phyloP scores from a whole-genome alignment of 2,329 filamentous ascomycete species.

The Monosporascus sp. region DNA sequence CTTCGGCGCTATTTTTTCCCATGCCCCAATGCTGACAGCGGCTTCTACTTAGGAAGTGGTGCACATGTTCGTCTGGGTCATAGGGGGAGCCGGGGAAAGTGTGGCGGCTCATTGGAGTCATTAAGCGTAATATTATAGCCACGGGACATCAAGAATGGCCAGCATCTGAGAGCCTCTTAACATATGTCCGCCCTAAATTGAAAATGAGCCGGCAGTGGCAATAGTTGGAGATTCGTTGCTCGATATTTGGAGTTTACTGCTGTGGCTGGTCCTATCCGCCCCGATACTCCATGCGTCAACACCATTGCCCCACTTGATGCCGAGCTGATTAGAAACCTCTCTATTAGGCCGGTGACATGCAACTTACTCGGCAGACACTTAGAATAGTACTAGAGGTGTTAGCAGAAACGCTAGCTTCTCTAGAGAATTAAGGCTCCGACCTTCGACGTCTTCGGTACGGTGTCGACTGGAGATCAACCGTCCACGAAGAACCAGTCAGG shows the following conservation, averaged over 20 bases:
- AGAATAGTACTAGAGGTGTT: slow-evolving; percentile 3
- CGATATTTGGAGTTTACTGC: not conserved
- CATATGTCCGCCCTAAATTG: too few species aligned
- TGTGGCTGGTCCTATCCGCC: not conserved
- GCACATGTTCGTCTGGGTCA: too few species aligned
- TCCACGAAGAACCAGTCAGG: slow-evolving; percentile 53
- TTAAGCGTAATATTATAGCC: too few species aligned
- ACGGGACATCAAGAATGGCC: too few species aligned
- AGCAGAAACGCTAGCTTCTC: slow-evolving; percentile 8
- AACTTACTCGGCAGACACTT: not conserved
- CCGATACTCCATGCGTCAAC: not conserved
- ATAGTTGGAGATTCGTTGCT: too few species aligned
- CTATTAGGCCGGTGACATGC: not conserved
- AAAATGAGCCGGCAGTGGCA: too few species aligned
- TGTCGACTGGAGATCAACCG: slow-evolving; percentile 73
- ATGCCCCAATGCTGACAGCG: too few species aligned
- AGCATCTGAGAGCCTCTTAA: too few species aligned
- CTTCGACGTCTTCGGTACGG: slow-evolving; percentile 77
- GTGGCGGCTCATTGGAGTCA: too few species aligned
- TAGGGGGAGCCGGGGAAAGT: too few species aligned
- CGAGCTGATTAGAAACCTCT: not conserved
- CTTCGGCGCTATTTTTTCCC: too few species aligned
- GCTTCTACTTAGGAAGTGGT: too few species aligned
- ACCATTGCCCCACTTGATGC: not conserved
- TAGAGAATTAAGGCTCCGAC: slow-evolving; percentile 52